Evolutionary conservation across 805 yeast genomes (phyloP), one percentile per base, ranked within the genome.

Genomic region (Kluyveromyces aestuarii): DNA sequence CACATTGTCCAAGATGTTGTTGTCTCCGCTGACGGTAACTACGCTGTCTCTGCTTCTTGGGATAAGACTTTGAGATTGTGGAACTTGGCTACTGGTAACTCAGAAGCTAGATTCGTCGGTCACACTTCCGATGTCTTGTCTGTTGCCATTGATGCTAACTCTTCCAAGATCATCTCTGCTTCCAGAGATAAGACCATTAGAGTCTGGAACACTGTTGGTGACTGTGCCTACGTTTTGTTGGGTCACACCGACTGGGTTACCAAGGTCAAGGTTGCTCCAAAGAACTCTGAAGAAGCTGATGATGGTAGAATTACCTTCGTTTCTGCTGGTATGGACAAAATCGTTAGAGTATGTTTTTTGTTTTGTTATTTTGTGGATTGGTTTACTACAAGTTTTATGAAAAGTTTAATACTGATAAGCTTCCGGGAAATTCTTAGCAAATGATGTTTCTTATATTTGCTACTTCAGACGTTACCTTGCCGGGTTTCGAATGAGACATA

Each of bases 211-310:
- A 87, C 95, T 76, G 78, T 88, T 70, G 99, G 98, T 80, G 86
- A 86, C 72, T 89, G 96, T 81, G 82, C 86, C 81, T 83, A 84
- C 77, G 87, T 96, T 68, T 82, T 90, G 76, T 75, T 81, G 69
- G 93, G 95, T 67, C 99, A 93, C 95, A 71, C 81, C 72, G 99
- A 93, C 87, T 93, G 99, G 99, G 96, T 91, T 68, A 87, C 96
- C 58, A 80, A 95, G 65, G 98, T 90, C 68, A 87, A 96, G 81
- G 88, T 91, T 83, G 87, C 96, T 64, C 98, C 97, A 75, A 62
- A 58, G 46, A 55, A 60, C 51, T 27, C 49, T 11, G 53, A 50
- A 27, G 52, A 52, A 45, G 61, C 54, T 50, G 72, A 72, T 57
- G 80, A 81, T 61, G 77, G 74, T 58, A 70, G 79, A 57, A 73